Base-by-base conservation (phyloP, 2,329 filamentous ascomycete species). In the Hypoxylon sp. region DNA sequence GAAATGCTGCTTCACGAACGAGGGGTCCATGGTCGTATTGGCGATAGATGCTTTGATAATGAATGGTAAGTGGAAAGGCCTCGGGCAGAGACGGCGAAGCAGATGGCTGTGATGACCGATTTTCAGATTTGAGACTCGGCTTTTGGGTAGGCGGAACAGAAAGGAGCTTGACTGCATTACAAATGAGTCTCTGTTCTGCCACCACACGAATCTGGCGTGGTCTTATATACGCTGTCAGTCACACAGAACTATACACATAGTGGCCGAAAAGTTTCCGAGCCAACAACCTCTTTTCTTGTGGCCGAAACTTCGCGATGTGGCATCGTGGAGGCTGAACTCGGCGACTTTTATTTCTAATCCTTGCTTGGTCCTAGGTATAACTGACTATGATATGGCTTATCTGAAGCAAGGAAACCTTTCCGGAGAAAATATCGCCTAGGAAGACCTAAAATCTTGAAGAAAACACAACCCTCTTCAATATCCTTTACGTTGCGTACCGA, bases 401-500 rank as follows among this genome's bases (percentile, higher is more conserved):
- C n/a, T n/a, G n/a, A n/a, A n/a, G n/a, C n/a, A n/a, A n/a, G n/a
- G n/a, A n/a, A n/a, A n/a, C n/a, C n/a, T n/a, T n/a, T n/a, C n/a
- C n/a, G n/a, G n/a, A n/a, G n/a, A n/a, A n/a, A n/a, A n/a, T n/a
- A n/a, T n/a, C n/a, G n/a, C n/a, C n/a, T n/a, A n/a, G n/a, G n/a
- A n/a, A n/a, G n/a, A n/a, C n/a, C n/a, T n/a, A n/a, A n/a, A n/a
- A n/a, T n/a, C n/a, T n/a, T n/a, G n/a, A n/a, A n/a, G n/a, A n/a
- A n/a, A n/a, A n/a, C n/a, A n/a, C n/a, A n/a, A 24, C 2, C 3
- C 15, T 11, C 15, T 20, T 11, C 9, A 9, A n/a, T 11, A n/a
- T 24, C 13, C 15, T 9, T 40, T 24, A 66, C 52, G 57, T 63
- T 10, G 63, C 60, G 38, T 64, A 67, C 13, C 62, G 59, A 27